Base-by-base conservation (phyloP, 2,329 filamentous ascomycete species). In the Penicillium sp. region DNA sequence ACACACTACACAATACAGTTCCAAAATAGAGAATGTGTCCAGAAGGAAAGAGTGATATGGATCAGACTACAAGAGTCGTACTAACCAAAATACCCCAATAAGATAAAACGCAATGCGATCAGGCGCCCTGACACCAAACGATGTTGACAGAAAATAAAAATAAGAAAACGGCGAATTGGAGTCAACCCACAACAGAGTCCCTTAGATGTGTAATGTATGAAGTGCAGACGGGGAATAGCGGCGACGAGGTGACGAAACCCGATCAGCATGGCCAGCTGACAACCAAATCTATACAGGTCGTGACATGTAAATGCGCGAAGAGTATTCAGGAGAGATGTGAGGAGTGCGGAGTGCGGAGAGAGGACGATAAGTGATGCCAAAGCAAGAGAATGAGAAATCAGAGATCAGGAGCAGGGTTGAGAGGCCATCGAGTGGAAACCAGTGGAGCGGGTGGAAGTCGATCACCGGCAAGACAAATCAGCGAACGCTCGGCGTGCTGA, bases 241-340 rank as follows among this genome's bases (percentile, higher is more conserved):
- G 34, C 20, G 29, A 41, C 33, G 25, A 28, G 10, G 10, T n/a
- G 25, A 31, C 39, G 15, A 41, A 46, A 42, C 41, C 46, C 44
- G 41, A 38, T 37, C 34, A 45, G 41, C 45, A 33, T 28, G 47
- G 34, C 39, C 25, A 33, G 40, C 38, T 41, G 36, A 50, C 28
- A 40, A 43, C 35, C 39, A 52, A 51, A 49, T 56, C 51, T 54
- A 56, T 56, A 50, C 48, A 54, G 39, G 47, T 47, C 47, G 31
- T 51, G 43, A 48, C 37, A 34, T 49, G 42, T 53, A 47, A 49
- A 53, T 51, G 45, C 45, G 39, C 45, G 43, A 39, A 35, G 37
- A 29, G 39, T n/a, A 33, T 38, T 40, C 41, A 26, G 15, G 18
- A 40, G 35, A 38, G 36, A 41, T 36, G 37, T 36, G 21, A 21